Evolutionary conservation across 129 eudicot species (phyloP).

Genomic region (Escallonia rubra): DNA sequence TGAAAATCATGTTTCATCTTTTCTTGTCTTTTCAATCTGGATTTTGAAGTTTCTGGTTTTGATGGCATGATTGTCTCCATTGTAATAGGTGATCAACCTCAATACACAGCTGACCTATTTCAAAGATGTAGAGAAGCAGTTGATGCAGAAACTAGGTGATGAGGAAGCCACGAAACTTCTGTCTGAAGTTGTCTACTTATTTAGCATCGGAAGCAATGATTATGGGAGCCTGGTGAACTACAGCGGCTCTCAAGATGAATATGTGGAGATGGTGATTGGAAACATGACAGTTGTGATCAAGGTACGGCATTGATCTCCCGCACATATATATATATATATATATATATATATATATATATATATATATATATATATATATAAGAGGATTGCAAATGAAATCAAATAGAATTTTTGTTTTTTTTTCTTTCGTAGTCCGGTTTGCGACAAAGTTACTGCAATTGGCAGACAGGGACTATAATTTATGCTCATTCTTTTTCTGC

Average conservation of each 20-base stretch:
- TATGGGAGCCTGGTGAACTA: slow-evolving; percentile 26
- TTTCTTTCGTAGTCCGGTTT: neutral
- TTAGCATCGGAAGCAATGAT: slow-evolving; percentile 55
- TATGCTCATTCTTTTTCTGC: neutral
- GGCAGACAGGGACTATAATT: neutral
- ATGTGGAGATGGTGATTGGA: slow-evolving; percentile 36
- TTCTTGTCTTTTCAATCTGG: too few relatives aligned
- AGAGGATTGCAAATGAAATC: neutral
- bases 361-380: too few relatives aligned
- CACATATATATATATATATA: too few relatives aligned
- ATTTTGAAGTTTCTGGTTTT: too few relatives aligned
- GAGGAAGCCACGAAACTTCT: slow-evolving; percentile 22
- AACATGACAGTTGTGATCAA: slow-evolving; percentile 36
- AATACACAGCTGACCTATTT: slow-evolving; percentile 31
- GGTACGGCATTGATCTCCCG: slow-evolving; percentile 5
- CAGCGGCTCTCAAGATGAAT: slow-evolving; percentile 10
- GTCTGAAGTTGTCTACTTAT: slow-evolving; percentile 45
- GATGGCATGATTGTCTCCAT: too few relatives aligned
- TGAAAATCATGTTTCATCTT: too few relatives aligned
- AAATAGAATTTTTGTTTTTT: neutral
- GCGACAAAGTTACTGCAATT: neutral
- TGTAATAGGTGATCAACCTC: slow-evolving; percentile 37
- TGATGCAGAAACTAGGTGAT: slow-evolving; percentile 28
- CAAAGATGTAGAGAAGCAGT: slow-evolving; percentile 27
- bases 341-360: too few relatives aligned